Evolutionary conservation across 495 filamentous ascomycete species (phyloP).

Genomic region (Jackrogersella minutella): DNA sequence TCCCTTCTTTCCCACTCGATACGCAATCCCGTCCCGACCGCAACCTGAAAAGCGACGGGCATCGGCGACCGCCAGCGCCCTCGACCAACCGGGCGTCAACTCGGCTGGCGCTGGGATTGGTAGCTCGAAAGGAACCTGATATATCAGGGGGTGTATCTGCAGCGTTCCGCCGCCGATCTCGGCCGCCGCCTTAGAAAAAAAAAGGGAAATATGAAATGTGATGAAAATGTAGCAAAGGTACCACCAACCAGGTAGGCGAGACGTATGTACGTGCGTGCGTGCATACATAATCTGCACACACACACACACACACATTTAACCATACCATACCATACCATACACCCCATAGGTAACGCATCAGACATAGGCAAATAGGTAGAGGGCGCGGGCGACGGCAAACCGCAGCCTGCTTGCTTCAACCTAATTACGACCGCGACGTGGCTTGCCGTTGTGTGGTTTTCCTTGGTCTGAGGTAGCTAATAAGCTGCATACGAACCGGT

Average conservation of each 20-base stretch:
- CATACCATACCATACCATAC: too few relatives aligned
- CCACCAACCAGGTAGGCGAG: background rate
- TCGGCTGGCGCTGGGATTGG: background rate
- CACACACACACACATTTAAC: background rate
- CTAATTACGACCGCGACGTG: conserved; percentile 17
- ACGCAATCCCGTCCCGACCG: too few relatives aligned
- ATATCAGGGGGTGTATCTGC: conserved; percentile 19
- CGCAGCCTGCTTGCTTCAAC: conserved; percentile 21
- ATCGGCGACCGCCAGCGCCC: background rate
- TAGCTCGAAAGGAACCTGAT: background rate
- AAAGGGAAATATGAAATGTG: conserved; percentile 2
- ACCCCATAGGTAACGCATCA: too few relatives aligned
- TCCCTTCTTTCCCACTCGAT: too few relatives aligned
- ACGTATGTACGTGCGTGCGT: background rate
- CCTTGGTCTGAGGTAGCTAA: too few relatives aligned
- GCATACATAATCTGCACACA: background rate
- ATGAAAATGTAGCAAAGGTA: conserved; percentile 9
- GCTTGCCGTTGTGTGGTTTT: conserved; percentile 17
- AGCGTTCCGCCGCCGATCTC: conserved; percentile 24
- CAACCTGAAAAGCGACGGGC: background rate
- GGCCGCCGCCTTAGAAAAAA: background rate
- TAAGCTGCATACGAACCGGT: conserved; percentile 1
- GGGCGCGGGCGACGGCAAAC: conserved; percentile 11
- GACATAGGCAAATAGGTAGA: too few relatives aligned
- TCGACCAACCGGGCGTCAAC: background rate